These are phyloP conservation scores for Mortierella sp. DNA, from an alignment of 371 early-diverging fungal species.

Conservation along the genomic window DNA sequence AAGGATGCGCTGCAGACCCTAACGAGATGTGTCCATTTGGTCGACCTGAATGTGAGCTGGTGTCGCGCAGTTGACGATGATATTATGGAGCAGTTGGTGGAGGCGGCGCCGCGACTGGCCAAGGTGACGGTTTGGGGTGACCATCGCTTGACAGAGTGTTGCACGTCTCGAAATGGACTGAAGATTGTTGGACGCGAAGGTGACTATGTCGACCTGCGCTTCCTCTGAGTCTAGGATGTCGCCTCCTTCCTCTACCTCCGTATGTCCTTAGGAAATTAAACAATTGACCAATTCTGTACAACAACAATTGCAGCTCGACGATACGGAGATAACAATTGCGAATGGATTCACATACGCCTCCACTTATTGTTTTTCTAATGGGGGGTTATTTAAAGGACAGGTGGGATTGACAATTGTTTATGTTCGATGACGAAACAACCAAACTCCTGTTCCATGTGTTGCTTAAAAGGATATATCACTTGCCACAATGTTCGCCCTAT, in stretches of 20 bases:
- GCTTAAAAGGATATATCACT: too few species aligned
- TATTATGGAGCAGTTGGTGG: conserved; percentile 69
- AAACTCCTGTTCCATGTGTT: too few species aligned
- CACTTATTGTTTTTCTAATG: too few species aligned
- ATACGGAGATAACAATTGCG: too few species aligned
- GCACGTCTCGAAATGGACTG: conserved; percentile 66
- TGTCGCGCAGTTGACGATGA: conserved; percentile 82
- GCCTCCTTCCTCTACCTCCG: not conserved
- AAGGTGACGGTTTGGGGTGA: conserved; percentile 82
- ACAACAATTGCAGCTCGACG: too few species aligned
- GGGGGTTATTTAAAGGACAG: too few species aligned
- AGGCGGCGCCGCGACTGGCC: conserved; percentile 61
- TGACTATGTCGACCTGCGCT: conserved; percentile 57
- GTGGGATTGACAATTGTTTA: too few species aligned
- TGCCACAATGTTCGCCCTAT: too few species aligned
- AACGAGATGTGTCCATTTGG: conserved; percentile 63
- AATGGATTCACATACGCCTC: too few species aligned
- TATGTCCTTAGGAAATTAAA: too few species aligned
- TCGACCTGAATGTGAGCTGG: conserved; percentile 79
- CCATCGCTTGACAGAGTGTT: conserved; percentile 70
- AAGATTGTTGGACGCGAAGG: conserved; percentile 72
- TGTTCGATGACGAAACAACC: too few species aligned
- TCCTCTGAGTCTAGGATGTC: not conserved
- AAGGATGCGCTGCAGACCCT: conserved; percentile 66
- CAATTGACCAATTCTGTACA: too few species aligned